A percentile compares a stretch with the other conserved stretches of the same genome.
These are phyloP conservation scores for Penicillium cataractarum DNA, from an alignment of 495 filamentous ascomycete genomes.

Conservation along the genomic window DNA sequence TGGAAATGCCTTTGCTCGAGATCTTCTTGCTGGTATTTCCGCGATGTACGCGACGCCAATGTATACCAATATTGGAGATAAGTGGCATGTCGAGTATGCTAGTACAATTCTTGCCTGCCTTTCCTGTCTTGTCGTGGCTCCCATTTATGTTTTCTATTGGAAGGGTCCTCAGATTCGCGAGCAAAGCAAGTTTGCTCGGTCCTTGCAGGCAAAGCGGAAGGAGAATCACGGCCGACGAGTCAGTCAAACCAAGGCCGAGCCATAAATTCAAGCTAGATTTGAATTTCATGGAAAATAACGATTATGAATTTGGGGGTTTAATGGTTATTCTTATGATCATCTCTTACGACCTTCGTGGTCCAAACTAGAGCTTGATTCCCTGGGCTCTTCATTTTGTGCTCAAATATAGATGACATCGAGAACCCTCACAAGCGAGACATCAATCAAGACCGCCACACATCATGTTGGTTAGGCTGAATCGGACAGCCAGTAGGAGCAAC, in stretches of 20 bases:
- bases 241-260: conserved; percentile 22
- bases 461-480: conserved; percentile 9
- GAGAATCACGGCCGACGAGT: conserved; percentile 35
- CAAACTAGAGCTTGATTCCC: no score
- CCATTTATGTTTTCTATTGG: conserved; percentile 56
- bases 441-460: conserved; percentile 17
- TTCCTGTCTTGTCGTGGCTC: conserved; percentile 46
- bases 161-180: conserved; percentile 50
- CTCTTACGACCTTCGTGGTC: no score
- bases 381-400: no score
- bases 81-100: conserved; percentile 46
- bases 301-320: no score
- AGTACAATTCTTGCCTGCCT: conserved; percentile 48
- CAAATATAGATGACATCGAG: not conserved
- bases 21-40: conserved; percentile 49
- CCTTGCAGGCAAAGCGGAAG: conserved; percentile 31
- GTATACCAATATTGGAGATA: conserved; percentile 44
- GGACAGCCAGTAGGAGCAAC: conserved; percentile 18
- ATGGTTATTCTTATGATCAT: not conserved
- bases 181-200: conserved; percentile 50
- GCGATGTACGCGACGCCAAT: conserved; percentile 49
- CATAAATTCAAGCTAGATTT: no score
- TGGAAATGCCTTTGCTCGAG: conserved; percentile 58
- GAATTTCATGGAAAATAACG: no score
- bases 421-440: not conserved